Percentiles rank a stretch among this genome's conserved stretches.
These are phyloP conservation scores for Barnettozyma populi DNA, from an alignment of 805 yeast genomes.

Conservation along the genomic window DNA sequence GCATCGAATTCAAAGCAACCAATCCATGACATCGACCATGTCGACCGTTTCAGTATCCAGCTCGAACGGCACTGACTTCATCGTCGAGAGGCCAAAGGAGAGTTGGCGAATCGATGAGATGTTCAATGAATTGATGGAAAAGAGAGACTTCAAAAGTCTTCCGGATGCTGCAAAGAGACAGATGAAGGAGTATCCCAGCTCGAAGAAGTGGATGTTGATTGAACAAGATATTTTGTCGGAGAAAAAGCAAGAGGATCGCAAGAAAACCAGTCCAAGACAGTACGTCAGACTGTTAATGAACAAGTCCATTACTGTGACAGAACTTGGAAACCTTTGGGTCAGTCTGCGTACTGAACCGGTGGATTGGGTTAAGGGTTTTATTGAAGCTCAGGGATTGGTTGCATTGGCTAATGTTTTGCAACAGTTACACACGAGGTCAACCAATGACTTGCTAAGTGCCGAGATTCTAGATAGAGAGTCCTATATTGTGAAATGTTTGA, in stretches of 20 bases:
- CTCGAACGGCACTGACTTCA: constrained; percentile 12
- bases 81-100: constrained; percentile 62
- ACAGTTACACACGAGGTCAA: constrained; percentile 35
- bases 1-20: constrained; percentile 22
- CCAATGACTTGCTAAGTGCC: constrained; percentile 29
- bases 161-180: constrained; percentile 72
- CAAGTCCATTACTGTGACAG: constrained; percentile 59
- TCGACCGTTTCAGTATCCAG: constrained; percentile 8
- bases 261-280: constrained; percentile 52
- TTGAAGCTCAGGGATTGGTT: constrained; percentile 76
- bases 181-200: constrained; percentile 66
- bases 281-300: constrained; percentile 73
- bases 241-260: constrained; percentile 45
- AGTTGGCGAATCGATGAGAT: constrained; percentile 62
- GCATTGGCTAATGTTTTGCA: constrained; percentile 65
- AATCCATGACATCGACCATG: constrained; percentile 8
- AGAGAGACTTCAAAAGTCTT: constrained; percentile 67
- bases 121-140: constrained; percentile 76
- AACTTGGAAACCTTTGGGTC: constrained; percentile 82
- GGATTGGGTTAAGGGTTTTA: constrained; percentile 74
- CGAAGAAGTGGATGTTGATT: constrained; percentile 88
- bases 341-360: constrained; percentile 86
- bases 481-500: constrained; percentile 70
- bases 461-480: constrained; percentile 63
- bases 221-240: constrained; percentile 83